A percentile compares a stretch with the other conserved stretches of the same genome.
These are phyloP conservation scores for Globisporangium rhizosaccharum DNA, from an alignment of 352 stramenopile species.

Conservation along the genomic window DNA sequence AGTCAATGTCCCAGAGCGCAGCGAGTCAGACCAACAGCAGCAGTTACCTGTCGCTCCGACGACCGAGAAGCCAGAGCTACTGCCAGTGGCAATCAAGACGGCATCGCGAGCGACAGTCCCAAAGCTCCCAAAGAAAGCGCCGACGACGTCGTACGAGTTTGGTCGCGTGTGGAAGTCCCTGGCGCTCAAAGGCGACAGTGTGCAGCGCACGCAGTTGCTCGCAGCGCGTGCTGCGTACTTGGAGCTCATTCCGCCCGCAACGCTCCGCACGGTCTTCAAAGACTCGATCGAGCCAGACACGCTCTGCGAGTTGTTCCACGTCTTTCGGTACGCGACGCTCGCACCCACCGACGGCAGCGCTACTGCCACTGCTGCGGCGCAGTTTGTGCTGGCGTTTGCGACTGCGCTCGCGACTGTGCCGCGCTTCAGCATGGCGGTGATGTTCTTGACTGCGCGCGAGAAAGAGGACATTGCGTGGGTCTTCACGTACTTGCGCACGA, in stretches of 20 bases:
- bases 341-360: not conserved
- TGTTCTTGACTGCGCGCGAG: conserved; percentile 68
- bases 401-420: conserved; percentile 39
- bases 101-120: conserved; percentile 19
- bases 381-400: conserved; percentile 35
- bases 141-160: conserved; percentile 77
- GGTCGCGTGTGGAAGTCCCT: conserved; percentile 72
- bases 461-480: conserved; percentile 56
- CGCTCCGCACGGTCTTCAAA: conserved; percentile 53
- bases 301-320: conserved; percentile 59
- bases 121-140: conserved; percentile 57
- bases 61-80: no score
- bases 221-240: conserved; percentile 48
- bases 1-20: no score
- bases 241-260: conserved; percentile 25
- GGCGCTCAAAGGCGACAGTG: conserved; percentile 30
- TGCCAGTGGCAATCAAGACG: no score
- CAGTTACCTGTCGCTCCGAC: no score
- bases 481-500: conserved; percentile 20
- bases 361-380: not conserved
- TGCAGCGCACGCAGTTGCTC: conserved; percentile 23
- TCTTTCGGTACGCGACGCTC: conserved; percentile 28
- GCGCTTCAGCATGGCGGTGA: conserved; percentile 73
- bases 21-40: no score
- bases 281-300: conserved; percentile 75